Conservation (phyloP, 2,329 filamentous ascomycete genomes). For the Elsinoe necatrix region DNA sequence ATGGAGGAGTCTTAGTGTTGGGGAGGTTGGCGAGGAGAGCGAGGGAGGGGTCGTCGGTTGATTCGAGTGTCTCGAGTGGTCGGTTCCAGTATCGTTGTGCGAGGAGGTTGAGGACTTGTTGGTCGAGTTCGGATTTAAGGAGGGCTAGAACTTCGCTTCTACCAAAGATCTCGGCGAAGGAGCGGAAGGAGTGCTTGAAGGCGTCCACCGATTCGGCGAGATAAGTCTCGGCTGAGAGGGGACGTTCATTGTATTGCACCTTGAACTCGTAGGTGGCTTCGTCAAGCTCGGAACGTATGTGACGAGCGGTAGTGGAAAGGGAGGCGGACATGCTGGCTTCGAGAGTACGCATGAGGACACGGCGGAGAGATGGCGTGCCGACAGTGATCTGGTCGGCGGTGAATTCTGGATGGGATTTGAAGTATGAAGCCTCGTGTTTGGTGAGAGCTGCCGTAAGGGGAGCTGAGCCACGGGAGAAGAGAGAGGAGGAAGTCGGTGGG, state of each 20-base stretch:
- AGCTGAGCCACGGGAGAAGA: conserved; percentile 75
- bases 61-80: conserved; percentile 72
- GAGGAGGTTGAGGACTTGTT: conserved; percentile 85
- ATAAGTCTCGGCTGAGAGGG: conserved; percentile 90
- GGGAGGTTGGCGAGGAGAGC: conserved; percentile 58
- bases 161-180: conserved; percentile 83
- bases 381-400: conserved; percentile 55
- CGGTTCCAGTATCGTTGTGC: conserved; percentile 97
- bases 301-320: conserved; percentile 79
- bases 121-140: conserved; percentile 85
- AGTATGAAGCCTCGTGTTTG: conserved; percentile 82
- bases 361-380: conserved; percentile 77
- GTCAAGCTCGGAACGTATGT: conserved; percentile 88
- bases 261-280: conserved; percentile 99
- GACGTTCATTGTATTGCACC: conserved; percentile 96
- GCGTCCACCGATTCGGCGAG: conserved; percentile 88
- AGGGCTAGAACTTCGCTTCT: conserved; percentile 81
- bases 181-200: conserved; percentile 97
- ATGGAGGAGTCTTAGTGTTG: conserved; percentile 58
- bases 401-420: conserved; percentile 73
- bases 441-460: conserved; percentile 75
- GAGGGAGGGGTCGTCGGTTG: background rate
- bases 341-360: conserved; percentile 93
- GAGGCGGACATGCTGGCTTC: conserved; percentile 96
- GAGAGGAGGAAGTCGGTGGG: conserved; percentile 53